phyloP scores from a whole-genome alignment of 306 rosid species.

The Macrotyloma uniflorum region DNA sequence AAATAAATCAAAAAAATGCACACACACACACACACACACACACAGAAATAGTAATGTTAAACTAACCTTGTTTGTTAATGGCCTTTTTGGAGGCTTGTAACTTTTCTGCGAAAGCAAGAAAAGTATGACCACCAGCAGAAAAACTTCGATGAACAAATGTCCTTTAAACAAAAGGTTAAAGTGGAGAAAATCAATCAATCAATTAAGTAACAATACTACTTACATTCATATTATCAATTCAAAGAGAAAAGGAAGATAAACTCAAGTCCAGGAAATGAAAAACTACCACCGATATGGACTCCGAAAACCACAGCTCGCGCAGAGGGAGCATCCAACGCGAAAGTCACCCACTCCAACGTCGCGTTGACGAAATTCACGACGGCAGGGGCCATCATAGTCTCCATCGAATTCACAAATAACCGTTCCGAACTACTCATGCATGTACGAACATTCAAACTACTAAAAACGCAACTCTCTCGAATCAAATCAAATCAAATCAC shows the following conservation, averaged over 20 bases:
- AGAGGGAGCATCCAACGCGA: conserved; percentile 74
- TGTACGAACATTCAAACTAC: background rate
- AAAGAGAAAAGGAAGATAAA: background rate
- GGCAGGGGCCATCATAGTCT: conserved; percentile 56
- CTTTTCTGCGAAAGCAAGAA: conserved; percentile 92
- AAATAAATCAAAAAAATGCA: background rate
- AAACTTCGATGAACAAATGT: conserved; percentile 81
- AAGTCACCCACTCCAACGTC: conserved; percentile 63
- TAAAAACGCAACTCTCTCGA: conserved; percentile 20
- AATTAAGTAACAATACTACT: background rate
- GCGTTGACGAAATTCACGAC: conserved; percentile 56
- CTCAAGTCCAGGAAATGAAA: conserved; percentile 13
- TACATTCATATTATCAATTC: background rate
- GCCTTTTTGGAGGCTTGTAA: conserved; percentile 97
- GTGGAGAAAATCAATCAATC: background rate
- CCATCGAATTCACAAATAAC: conserved; percentile 23
- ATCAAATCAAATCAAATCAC: background rate
- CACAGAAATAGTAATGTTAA: background rate
- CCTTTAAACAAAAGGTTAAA: conserved; percentile 57
- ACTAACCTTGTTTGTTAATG: conserved; percentile 82
- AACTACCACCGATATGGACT: conserved; percentile 78
- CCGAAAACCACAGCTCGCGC: conserved; percentile 94
- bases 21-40: background rate
- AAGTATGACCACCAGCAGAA: conserved; percentile 81
- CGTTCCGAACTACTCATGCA: conserved; percentile 45